phyloP scores from a whole-genome alignment of 306 rosid species.

The Quercus dentata region DNA sequence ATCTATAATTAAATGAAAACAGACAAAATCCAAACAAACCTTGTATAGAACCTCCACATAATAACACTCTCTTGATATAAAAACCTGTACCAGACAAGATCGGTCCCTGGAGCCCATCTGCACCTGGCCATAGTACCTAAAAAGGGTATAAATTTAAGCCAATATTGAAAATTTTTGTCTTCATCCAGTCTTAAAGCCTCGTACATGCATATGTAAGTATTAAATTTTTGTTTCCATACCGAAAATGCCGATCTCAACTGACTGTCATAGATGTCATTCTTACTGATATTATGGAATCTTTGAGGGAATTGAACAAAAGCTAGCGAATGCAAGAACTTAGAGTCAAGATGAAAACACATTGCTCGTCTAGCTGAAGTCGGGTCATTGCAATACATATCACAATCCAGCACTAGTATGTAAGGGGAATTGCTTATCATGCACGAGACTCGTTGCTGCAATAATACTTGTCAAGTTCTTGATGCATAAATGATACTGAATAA shows the following conservation, averaged over 20 bases:
- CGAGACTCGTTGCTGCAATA: conserved; percentile 60
- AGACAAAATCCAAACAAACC: conserved; percentile 31
- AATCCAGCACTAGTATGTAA: conserved; percentile 56
- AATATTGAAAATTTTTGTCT: background rate
- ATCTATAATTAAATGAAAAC: background rate
- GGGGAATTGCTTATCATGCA: conserved; percentile 69
- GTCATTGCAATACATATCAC: conserved; percentile 78
- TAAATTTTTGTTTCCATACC: conserved; percentile 25
- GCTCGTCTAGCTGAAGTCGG: conserved; percentile 64
- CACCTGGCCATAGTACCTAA: conserved; percentile 48
- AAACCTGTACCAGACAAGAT: conserved; percentile 55
- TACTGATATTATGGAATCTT: conserved; percentile 43
- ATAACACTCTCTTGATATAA: conserved; percentile 46
- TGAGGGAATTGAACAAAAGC: conserved; percentile 74
- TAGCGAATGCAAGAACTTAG: conserved; percentile 47
- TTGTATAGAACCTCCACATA: conserved; percentile 28
- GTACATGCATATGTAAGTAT: background rate
- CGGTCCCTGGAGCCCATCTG: conserved; percentile 65
- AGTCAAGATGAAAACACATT: conserved; percentile 73
- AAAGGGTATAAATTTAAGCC: background rate
- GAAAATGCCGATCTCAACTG: conserved; percentile 31
- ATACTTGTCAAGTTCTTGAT: background rate
- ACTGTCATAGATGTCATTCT: conserved; percentile 59
- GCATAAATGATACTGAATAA: too few species aligned
- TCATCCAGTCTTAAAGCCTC: background rate